Evolutionary conservation across 2,329 filamentous ascomycete species (phyloP).

Genomic region (Truncatella angustata): DNA sequence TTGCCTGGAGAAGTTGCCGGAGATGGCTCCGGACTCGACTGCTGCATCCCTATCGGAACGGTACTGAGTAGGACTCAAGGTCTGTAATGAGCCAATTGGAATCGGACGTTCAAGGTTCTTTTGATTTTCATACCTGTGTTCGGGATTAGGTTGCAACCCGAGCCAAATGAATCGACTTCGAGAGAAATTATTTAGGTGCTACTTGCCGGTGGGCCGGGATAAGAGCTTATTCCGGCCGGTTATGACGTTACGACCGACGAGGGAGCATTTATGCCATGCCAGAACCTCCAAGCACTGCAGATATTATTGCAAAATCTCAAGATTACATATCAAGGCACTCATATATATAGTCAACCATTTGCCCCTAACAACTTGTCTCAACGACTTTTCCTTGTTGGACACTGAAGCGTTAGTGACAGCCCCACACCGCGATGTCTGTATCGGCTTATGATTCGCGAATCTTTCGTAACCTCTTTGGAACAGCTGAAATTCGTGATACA

Average conservation of each 20-base stretch:
- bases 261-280: too few relatives aligned
- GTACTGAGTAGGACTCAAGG: neutral
- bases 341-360: too few relatives aligned
- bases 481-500: slow-evolving; percentile 47
- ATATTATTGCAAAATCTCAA: too few relatives aligned
- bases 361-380: too few relatives aligned
- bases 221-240: neutral
- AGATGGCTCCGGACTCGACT: neutral
- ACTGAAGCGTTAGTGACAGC: too few relatives aligned
- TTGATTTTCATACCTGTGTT: neutral
- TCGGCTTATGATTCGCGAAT: slow-evolving; percentile 40
- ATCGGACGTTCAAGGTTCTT: neutral
- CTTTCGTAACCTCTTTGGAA: slow-evolving; percentile 50
- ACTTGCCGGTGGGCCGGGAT: too few relatives aligned
- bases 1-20: neutral
- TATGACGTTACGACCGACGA: too few relatives aligned
- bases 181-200: too few relatives aligned
- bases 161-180: neutral
- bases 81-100: neutral
- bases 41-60: neutral
- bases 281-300: too few relatives aligned
- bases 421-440: too few relatives aligned
- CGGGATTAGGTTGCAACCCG: neutral
- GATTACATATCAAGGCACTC: too few relatives aligned
- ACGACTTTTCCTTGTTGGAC: too few relatives aligned